Conservation (phyloP, 345 rosid species). For the Atalantia buxifolia region DNA sequence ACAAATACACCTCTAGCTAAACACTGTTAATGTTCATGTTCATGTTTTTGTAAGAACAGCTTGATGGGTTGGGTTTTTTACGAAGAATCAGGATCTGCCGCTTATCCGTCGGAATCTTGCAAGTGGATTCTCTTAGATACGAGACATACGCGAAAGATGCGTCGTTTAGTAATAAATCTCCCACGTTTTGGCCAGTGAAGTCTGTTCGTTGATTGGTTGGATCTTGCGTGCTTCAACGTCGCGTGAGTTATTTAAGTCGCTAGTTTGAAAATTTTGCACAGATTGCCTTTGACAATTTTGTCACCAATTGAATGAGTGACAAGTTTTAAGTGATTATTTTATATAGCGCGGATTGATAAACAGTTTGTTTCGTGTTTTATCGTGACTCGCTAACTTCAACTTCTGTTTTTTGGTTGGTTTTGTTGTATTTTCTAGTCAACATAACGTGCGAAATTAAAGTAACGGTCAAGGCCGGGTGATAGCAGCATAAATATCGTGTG, state of each 20-base stretch:
- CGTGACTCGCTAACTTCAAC: background rate
- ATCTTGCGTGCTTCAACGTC: background rate
- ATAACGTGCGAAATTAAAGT: background rate
- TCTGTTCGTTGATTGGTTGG: background rate
- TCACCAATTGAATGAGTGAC: too few relatives aligned
- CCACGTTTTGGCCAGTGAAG: background rate
- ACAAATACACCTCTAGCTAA: background rate
- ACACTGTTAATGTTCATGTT: background rate
- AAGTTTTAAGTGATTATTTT: too few relatives aligned
- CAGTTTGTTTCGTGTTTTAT: too few relatives aligned
- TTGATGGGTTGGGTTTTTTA: too few relatives aligned
- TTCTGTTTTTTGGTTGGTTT: background rate
- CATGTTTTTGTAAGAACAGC: background rate
- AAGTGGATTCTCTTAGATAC: background rate
- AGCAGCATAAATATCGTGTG: background rate
- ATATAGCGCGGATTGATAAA: too few relatives aligned
- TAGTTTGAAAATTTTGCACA: background rate
- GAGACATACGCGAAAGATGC: background rate
- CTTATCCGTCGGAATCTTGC: constrained; percentile 1
- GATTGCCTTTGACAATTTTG: too few relatives aligned
- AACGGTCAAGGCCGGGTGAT: background rate
- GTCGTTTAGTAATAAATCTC: too few relatives aligned
- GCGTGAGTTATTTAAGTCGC: background rate
- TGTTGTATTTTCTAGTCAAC: background rate
- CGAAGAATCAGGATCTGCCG: too few relatives aligned